Conservation (phyloP, 2,329 filamentous ascomycete species). For the Curvularia sp. region DNA sequence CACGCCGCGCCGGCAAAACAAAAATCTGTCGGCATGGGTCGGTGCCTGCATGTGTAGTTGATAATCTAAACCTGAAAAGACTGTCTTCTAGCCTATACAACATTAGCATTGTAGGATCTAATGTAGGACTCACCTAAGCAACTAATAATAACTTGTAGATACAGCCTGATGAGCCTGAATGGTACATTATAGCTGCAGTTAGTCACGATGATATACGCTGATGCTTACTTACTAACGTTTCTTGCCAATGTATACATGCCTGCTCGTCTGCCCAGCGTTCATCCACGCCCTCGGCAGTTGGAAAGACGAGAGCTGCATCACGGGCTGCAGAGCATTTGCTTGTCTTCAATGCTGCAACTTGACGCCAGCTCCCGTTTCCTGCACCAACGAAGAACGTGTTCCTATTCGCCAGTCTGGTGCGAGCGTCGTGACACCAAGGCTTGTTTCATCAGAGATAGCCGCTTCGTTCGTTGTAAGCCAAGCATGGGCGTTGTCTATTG, state of each 20-base stretch:
- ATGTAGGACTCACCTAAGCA: not conserved
- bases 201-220: not conserved
- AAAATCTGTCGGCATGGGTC: conserved; percentile 8
- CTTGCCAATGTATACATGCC: not conserved
- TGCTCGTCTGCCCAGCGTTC: not conserved
- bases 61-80: not conserved
- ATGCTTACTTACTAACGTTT: not conserved
- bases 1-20: conserved; percentile 2
- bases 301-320: not conserved
- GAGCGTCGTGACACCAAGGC: not conserved
- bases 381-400: not conserved
- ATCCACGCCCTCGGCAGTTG: not conserved
- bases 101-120: not conserved
- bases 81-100: not conserved
- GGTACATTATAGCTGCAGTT: not conserved
- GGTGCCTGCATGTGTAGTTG: conserved; percentile 1
- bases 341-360: not conserved
- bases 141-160: not conserved
- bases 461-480: not conserved
- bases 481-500: not conserved
- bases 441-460: not conserved
- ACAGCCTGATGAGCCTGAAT: not conserved
- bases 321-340: not conserved
- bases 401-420: not conserved
- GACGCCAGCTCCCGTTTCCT: not conserved